Evolutionary conservation across 1,139 yeast species (phyloP).

Genomic region (Maudiozyma humilis): DNA sequence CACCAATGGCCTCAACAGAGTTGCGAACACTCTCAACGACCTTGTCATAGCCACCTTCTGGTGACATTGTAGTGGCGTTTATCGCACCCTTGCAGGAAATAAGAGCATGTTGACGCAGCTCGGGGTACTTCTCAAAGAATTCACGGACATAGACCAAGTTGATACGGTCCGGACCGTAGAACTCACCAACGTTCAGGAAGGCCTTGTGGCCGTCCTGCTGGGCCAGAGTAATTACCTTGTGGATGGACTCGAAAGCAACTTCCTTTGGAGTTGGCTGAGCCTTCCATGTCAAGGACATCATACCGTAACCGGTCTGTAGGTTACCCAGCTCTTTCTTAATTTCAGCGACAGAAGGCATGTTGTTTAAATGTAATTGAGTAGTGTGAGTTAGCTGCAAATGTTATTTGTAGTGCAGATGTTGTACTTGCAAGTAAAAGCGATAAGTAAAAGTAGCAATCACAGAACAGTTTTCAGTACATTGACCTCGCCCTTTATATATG

Average conservation of each 20-base stretch:
- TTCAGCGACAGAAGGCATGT: constrained; percentile 17
- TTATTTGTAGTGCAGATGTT: too few species aligned
- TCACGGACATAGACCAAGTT: constrained; percentile 48
- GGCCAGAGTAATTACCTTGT: constrained; percentile 36
- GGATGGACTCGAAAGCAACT: constrained; percentile 37
- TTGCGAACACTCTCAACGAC: constrained; percentile 46
- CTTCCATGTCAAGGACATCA: constrained; percentile 45
- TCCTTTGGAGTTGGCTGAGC: constrained; percentile 38
- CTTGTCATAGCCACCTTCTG: constrained; percentile 44
- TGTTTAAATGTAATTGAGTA: neutral
- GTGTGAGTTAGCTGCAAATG: too few species aligned
- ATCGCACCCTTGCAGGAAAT: constrained; percentile 64
- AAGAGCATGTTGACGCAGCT: constrained; percentile 43
- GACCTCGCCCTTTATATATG: too few species aligned
- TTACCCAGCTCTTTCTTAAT: constrained; percentile 16
- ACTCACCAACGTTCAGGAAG: constrained; percentile 68
- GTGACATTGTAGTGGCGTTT: constrained; percentile 32
- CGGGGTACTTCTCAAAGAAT: constrained; percentile 52
- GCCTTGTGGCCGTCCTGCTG: constrained; percentile 42
- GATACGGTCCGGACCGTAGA: constrained; percentile 52
- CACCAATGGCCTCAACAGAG: constrained; percentile 40
- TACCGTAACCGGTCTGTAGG: constrained; percentile 30
- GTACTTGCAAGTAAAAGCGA: too few species aligned
- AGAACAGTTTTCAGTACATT: too few species aligned
- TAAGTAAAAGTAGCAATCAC: too few species aligned